Percentiles rank a stretch among this genome's conserved stretches.
Evolutionary conservation across 2,329 filamentous ascomycete genomes (phyloP).

Genomic region (Pestalotiopsis sp.): DNA sequence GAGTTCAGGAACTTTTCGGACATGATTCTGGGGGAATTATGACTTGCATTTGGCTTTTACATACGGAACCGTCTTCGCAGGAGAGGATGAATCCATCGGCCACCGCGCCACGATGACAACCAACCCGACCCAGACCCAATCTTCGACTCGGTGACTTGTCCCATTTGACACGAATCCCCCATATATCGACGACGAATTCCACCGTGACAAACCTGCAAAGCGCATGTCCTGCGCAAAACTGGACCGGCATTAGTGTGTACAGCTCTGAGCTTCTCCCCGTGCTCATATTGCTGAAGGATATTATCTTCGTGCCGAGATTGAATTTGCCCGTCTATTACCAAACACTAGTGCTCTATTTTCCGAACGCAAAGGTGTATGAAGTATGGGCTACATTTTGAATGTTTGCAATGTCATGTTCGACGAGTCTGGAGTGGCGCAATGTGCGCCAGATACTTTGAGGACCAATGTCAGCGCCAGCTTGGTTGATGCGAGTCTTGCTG

Average conservation of each 20-base stretch:
- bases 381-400: slow-evolving; percentile 54
- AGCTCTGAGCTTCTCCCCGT: slow-evolving; percentile 44
- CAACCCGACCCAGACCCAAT: slow-evolving; percentile 17
- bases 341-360: slow-evolving; percentile 54
- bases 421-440: background rate
- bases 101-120: slow-evolving; percentile 31
- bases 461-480: background rate
- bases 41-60: slow-evolving; percentile 34
- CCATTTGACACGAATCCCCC: background rate
- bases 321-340: slow-evolving; percentile 60
- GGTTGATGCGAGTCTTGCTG: background rate
- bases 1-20: slow-evolving; percentile 32
- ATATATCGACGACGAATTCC: background rate
- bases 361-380: slow-evolving; percentile 61
- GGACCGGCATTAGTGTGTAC: slow-evolving; percentile 54
- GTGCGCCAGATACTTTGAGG: background rate
- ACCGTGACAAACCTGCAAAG: slow-evolving; percentile 2
- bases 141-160: background rate
- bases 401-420: background rate
- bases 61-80: slow-evolving; percentile 30
- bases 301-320: slow-evolving; percentile 53
- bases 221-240: slow-evolving; percentile 6
- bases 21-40: slow-evolving; percentile 36
- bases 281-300: slow-evolving; percentile 49
- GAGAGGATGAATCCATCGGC: slow-evolving; percentile 32